These are phyloP conservation scores for Ambrosiella cleistominuta DNA, from an alignment of 2,329 filamentous ascomycete species.

Conservation along the genomic window DNA sequence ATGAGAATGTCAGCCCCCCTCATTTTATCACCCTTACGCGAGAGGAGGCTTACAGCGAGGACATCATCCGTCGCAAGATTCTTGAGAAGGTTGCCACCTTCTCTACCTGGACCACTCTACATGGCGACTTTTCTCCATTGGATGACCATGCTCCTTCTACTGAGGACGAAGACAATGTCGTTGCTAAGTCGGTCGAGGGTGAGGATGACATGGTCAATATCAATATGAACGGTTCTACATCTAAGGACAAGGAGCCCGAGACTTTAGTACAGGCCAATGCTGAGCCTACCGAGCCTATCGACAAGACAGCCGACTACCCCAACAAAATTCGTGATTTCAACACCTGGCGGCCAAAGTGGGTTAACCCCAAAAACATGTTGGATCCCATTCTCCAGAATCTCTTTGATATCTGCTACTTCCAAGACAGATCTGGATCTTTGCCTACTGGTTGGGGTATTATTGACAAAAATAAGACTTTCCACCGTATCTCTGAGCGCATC, in stretches of 20 bases:
- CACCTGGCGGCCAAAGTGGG: constrained; percentile 33
- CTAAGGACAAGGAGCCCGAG: constrained; percentile 29
- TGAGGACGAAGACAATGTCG: constrained; percentile 42
- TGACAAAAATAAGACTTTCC: constrained; percentile 40
- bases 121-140: constrained; percentile 26
- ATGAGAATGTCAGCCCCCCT: constrained; percentile 27
- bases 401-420: constrained; percentile 59
- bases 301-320: constrained; percentile 9
- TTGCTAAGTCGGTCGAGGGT: constrained; percentile 63
- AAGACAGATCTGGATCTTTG: constrained; percentile 31
- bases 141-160: not conserved
- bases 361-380: constrained; percentile 37
- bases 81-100: constrained; percentile 58
- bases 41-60: constrained; percentile 49
- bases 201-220: constrained; percentile 87
- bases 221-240: constrained; percentile 35
- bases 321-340: constrained; percentile 30
- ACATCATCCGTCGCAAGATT: constrained; percentile 63
- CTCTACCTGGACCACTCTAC: constrained; percentile 51
- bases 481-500: constrained; percentile 31
- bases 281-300: constrained; percentile 8
- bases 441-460: constrained; percentile 53
- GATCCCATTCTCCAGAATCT: constrained; percentile 47
- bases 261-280: constrained; percentile 12
- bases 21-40: constrained; percentile 61